A percentile compares a stretch with the other conserved stretches of the same genome.
Evolutionary conservation across 2,329 filamentous ascomycete species (phyloP).

Genomic region (Aspergillus brasiliensis): DNA sequence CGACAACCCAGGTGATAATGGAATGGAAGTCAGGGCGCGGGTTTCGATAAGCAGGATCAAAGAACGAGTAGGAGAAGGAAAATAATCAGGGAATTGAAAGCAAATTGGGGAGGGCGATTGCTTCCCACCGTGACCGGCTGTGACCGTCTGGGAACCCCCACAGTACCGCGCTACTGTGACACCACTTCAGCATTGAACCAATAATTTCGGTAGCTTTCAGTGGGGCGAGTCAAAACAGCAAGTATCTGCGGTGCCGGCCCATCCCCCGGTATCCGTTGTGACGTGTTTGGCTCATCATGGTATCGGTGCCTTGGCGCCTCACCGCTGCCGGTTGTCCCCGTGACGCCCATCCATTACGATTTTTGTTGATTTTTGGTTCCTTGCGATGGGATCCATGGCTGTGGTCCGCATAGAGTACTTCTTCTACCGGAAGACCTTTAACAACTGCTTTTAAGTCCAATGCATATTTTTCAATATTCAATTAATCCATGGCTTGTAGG

Average conservation of each 20-base stretch:
- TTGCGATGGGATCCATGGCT: no score
- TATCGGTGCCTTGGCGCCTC: conserved; percentile 22
- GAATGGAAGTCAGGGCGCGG: conserved; percentile 3
- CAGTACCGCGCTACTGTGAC: conserved; percentile 11
- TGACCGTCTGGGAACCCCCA: conserved; percentile 14
- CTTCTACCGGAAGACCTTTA: no score
- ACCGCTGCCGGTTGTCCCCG: conserved; percentile 13
- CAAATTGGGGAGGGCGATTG: conserved; percentile 15
- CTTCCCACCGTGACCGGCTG: not conserved
- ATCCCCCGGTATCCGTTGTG: conserved; percentile 23
- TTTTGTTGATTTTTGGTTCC: no score
- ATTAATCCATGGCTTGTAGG: no score
- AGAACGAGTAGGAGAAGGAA: conserved; percentile 18
- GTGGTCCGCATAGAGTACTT: no score
- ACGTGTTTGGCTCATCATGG: conserved; percentile 1
- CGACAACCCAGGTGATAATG: conserved; percentile 19
- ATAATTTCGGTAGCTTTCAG: not conserved
- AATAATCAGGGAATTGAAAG: conserved; percentile 20
- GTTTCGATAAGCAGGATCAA: conserved; percentile 11
- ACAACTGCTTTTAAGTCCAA: no score
- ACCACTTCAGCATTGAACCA: conserved; percentile 5
- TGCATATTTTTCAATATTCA: no score
- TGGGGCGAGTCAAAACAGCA: not conserved
- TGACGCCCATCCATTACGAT: conserved; percentile 10
- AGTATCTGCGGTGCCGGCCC: conserved; percentile 9